These are phyloP conservation scores for Ilyonectria destructans DNA, from an alignment of 2,329 filamentous ascomycete species.

Conservation along the genomic window DNA sequence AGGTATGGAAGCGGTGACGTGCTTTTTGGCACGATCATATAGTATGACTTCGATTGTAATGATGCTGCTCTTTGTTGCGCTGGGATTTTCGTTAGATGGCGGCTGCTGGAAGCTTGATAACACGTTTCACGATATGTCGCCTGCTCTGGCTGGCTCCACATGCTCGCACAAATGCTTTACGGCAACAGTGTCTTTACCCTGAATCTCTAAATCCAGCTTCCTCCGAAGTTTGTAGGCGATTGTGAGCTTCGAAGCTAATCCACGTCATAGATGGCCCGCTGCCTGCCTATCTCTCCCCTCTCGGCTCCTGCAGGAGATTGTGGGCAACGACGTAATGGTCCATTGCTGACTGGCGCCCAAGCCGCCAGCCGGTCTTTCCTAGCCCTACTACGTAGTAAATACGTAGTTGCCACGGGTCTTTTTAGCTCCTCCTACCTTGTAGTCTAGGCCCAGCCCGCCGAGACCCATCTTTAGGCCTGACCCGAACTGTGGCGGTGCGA, in stretches of 20 bases:
- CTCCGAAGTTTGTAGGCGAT: conserved; percentile 1
- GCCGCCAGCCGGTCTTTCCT: conserved; percentile 11
- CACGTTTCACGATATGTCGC: conserved; percentile 45
- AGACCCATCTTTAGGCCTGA: conserved; percentile 31
- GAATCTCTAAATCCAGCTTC: neutral
- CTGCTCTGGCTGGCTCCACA: conserved; percentile 34
- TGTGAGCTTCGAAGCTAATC: conserved; percentile 12
- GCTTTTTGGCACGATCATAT: conserved; percentile 37
- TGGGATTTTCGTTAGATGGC: conserved; percentile 46
- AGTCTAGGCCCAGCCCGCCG: conserved; percentile 18
- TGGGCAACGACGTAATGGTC: conserved; percentile 25
- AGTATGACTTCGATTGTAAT: conserved; percentile 43
- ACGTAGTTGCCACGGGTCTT: conserved; percentile 40
- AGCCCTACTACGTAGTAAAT: conserved; percentile 8
- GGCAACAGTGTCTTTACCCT: conserved; percentile 1
- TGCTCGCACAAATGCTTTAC: conserved; percentile 19
- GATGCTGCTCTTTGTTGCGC: conserved; percentile 40
- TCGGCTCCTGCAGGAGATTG: conserved; percentile 8
- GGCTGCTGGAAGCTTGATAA: conserved; percentile 48
- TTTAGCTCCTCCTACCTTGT: conserved; percentile 34
- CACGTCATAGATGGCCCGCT: conserved; percentile 23
- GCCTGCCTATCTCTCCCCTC: conserved; percentile 26
- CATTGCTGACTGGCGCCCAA: conserved; percentile 39
- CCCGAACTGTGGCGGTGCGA: conserved; percentile 46
- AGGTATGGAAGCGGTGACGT: conserved; percentile 34